A percentile compares a stretch with the other conserved stretches of the same genome.
phyloP scores from a whole-genome alignment of 2,329 filamentous ascomycete genomes.

The Orbilia javanica region DNA sequence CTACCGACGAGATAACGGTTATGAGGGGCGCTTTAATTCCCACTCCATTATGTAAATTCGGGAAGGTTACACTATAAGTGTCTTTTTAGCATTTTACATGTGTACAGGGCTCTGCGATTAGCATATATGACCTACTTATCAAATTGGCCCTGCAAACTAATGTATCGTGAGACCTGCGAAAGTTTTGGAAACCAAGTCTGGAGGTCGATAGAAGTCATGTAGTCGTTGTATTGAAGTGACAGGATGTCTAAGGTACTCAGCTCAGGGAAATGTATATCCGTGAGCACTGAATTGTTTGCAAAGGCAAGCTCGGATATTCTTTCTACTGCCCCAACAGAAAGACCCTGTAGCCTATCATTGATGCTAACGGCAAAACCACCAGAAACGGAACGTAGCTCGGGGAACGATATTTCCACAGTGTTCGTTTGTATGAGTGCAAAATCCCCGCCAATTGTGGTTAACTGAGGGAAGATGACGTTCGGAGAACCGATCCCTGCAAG shows the following conservation, averaged over 20 bases:
- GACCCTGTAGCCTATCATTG: not conserved
- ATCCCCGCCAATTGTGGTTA: slow-evolving; percentile 13
- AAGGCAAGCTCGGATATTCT: slow-evolving; percentile 22
- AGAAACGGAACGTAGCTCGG: slow-evolving; percentile 7
- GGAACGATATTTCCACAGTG: slow-evolving; percentile 12
- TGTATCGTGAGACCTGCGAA: slow-evolving; percentile 24
- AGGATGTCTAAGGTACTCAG: slow-evolving; percentile 7
- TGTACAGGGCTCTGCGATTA: not conserved
- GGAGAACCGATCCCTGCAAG: slow-evolving; percentile 29
- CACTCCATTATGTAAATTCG: slow-evolving; percentile 10
- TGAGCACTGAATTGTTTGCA: slow-evolving; percentile 26
- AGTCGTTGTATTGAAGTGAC: slow-evolving; percentile 19
- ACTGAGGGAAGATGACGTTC: not conserved
- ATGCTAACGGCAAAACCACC: slow-evolving; percentile 17
- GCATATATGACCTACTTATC: slow-evolving; percentile 4
- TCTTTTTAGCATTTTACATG: not conserved
- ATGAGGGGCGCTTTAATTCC: slow-evolving; percentile 32
- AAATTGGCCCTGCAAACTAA: slow-evolving; percentile 18
- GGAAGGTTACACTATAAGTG: slow-evolving; percentile 22
- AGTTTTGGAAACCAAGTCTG: slow-evolving; percentile 31
- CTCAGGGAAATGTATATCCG: slow-evolving; percentile 7
- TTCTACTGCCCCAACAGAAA: slow-evolving; percentile 10
- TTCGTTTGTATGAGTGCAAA: slow-evolving; percentile 32
- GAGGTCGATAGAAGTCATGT: slow-evolving; percentile 23
- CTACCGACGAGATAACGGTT: slow-evolving; percentile 14